phyloP scores from a whole-genome alignment of 2,329 filamentous ascomycete species.

The Beauveria sp. region DNA sequence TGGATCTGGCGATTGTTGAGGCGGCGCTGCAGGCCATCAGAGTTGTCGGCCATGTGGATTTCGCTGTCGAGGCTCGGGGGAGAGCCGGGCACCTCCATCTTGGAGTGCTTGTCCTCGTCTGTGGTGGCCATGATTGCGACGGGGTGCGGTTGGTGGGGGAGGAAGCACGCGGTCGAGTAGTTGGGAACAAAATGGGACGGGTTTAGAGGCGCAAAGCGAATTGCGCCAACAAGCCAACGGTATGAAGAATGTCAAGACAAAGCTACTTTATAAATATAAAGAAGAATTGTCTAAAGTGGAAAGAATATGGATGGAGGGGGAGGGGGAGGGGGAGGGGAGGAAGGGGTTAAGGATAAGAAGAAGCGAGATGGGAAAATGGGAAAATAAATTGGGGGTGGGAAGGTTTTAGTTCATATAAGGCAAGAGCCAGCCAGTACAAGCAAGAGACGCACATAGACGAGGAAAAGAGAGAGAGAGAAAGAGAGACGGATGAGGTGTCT shows the following conservation, averaged over 20 bases:
- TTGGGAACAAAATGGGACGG: not conserved
- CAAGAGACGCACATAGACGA: not conserved
- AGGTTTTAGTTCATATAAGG: constrained; percentile 4
- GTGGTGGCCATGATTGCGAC: constrained; percentile 8
- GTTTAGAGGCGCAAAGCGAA: not conserved
- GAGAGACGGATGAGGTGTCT: not conserved
- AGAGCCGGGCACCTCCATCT: constrained; percentile 18
- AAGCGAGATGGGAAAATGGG: not conserved
- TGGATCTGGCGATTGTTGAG: constrained; percentile 50
- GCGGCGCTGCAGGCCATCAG: constrained; percentile 36
- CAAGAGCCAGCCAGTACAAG: not conserved
- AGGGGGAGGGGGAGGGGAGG: not conserved
- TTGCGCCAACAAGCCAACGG: not conserved
- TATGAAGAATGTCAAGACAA: not conserved
- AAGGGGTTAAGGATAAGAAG: not conserved
- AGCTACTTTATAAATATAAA: not conserved
- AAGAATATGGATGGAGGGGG: not conserved
- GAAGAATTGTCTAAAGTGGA: not conserved
- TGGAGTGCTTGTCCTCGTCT: constrained; percentile 16
- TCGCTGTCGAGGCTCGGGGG: constrained; percentile 18
- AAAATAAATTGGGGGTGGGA: not conserved
- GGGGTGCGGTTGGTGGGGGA: not conserved
- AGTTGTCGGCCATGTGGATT: constrained; percentile 23
- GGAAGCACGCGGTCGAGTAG: not conserved
- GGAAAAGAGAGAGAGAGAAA: not conserved